phyloP scores from a whole-genome alignment of 2,329 filamentous ascomycete species.

The Aurifilum marmelostoma region DNA sequence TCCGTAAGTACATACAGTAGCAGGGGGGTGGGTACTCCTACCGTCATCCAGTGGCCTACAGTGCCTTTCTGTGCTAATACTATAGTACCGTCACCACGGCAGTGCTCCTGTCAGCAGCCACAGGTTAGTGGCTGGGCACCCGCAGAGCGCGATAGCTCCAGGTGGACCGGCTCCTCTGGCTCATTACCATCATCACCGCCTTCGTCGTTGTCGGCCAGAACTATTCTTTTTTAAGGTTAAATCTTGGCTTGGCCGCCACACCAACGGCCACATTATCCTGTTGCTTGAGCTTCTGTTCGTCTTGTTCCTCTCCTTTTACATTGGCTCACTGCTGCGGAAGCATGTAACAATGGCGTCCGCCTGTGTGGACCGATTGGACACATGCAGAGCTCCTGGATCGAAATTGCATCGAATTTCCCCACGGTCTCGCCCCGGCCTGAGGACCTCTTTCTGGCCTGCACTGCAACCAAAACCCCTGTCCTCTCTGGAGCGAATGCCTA shows the following conservation, averaged over 20 bases:
- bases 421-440: background rate
- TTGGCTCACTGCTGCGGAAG: too few species aligned
- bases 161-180: background rate
- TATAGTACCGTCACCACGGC: background rate
- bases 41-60: background rate
- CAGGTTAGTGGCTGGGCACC: background rate
- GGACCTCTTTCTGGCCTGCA: background rate
- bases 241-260: background rate
- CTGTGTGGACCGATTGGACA: background rate
- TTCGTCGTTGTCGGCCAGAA: background rate
- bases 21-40: background rate
- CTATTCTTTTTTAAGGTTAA: background rate
- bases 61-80: background rate
- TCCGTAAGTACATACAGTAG: background rate
- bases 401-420: background rate
- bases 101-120: background rate
- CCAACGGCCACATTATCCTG: background rate
- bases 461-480: background rate
- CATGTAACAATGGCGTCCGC: background rate
- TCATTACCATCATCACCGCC: background rate
- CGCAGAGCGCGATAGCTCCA: background rate
- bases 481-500: too few species aligned
- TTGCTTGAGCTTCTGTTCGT: too few species aligned
- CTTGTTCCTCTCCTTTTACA: background rate
- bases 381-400: slow-evolving; percentile 6